Evolutionary conservation across 768 basidiomycete genomes (phyloP), one percentile per base, ranked within the genome.

Genomic region (Exidia glandulosa): DNA sequence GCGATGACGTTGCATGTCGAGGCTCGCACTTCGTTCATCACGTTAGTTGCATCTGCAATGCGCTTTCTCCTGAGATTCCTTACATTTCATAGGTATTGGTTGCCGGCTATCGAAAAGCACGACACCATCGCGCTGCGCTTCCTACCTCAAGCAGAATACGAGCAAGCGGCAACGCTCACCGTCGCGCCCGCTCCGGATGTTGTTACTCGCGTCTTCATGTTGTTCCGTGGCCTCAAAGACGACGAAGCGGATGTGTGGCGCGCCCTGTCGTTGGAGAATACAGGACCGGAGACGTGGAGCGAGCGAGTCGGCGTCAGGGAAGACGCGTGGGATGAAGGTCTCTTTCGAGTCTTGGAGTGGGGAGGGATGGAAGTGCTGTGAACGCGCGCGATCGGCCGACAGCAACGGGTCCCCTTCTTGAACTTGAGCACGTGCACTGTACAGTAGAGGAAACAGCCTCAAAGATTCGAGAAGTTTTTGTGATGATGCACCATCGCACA

Each of bases 281-380:
- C 7, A 10, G 66, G 70, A 27, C 70, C 68, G 2, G 60, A 61
- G 10, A 60, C 56, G 2, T 79, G 76, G 75, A 52, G 60, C 25
- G 60, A 61, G 1, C 64, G 75, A 1, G 76, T 77, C 5, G 77
- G 75, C 1, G 67, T 74, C 2, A 67, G 75, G 36, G 66, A 60
- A 13, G 60, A 64, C 19, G 68, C 66, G 31, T 57, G 59, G 32
- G 69, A 77, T 56, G 58, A 57, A 6, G 56, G 60, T 3, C 59
- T 75, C 58, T 77, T 75, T 59, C 59, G 77, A 12, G 76, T 76
- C 0, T 41, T 80, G 52, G 79, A 80, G 59, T 80, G 77, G 78
- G 77, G 76, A 25, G 77, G 75, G 2, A 78, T 78, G 76, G 75
- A 79, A 63, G 67, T 77, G 34, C 7, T 16, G 7, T 7, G 7